Evolutionary conservation across 2,329 filamentous ascomycete species (phyloP).

Genomic region (Colletotrichum neosansevieriae): DNA sequence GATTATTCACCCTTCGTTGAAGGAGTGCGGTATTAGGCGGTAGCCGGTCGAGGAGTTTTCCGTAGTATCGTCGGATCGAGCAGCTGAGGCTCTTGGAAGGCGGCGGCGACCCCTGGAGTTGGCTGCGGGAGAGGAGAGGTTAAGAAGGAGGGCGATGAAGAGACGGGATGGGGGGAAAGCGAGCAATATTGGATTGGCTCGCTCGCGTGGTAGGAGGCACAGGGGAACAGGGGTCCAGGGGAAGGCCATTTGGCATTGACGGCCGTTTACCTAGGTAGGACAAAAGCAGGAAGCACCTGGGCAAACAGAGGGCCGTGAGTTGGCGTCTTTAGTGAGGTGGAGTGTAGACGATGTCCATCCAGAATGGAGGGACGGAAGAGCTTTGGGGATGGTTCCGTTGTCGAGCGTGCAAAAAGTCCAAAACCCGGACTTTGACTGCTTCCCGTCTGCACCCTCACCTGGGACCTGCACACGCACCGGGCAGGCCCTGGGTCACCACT

Average conservation of each 20-base stretch:
- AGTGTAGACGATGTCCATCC: slow-evolving; percentile 15
- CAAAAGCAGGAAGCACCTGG: slow-evolving; percentile 29
- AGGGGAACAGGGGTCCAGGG: slow-evolving; percentile 26
- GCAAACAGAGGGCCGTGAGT: slow-evolving; percentile 22
- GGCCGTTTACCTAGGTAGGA: neutral
- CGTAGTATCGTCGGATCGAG: slow-evolving; percentile 5
- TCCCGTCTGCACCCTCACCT: slow-evolving; percentile 6
- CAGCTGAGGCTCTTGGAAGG: slow-evolving; percentile 20
- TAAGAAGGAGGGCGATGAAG: slow-evolving; percentile 21
- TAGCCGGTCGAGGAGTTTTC: neutral
- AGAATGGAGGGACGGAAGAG: neutral
- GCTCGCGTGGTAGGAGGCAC: slow-evolving; percentile 26
- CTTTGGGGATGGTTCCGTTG: neutral
- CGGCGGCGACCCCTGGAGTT: slow-evolving; percentile 24
- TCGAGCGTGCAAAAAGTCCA: neutral
- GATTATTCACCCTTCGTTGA: neutral
- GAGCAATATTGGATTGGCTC: slow-evolving; percentile 38
- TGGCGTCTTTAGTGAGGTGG: slow-evolving; percentile 29
- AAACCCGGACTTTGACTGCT: neutral
- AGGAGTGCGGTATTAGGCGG: neutral
- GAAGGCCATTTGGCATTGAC: neutral
- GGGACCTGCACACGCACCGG: slow-evolving; percentile 13
- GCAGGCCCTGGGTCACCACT: neutral
- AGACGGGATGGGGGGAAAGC: slow-evolving; percentile 20
- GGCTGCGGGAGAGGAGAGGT: slow-evolving; percentile 20